Evolutionary conservation across 306 rosid species (phyloP), one percentile per base, ranked within the genome.

Genomic region (Inga laurina): DNA sequence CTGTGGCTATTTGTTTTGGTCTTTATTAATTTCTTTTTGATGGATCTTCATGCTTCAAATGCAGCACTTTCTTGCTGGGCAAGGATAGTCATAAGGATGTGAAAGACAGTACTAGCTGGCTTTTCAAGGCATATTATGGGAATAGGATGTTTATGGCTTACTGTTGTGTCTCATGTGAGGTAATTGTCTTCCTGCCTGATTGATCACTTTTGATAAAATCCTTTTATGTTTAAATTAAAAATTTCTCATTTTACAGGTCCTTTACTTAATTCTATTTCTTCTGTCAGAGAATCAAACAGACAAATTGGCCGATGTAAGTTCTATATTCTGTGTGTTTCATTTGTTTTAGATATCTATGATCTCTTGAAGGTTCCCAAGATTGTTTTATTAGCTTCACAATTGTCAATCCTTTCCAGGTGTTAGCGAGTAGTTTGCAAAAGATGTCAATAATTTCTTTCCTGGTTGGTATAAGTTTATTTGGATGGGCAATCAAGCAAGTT

Each of bases 31-130:
- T 72, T 83, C 27, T 59, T 64, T 56, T 10, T 73, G 76, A 72
- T 80, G 82, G 65, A 18, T 77, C 82, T 79, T 86, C 82, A 35
- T 68, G 49, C 71, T 57, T 76, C 75, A 18, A 82, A 84, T 77
- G 89, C 92, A 96, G 99, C 86, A 96, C 99, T 84, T 96, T 94
- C 92, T 90, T 96, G 84, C 46, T 72, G 32, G 99, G 99, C 84
- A 96, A 96, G 87, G 91, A 85, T 80, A 96, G 98, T 87, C 99
- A 96, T 87, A 96, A 96, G 87, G 99, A 96, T 77, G 98, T 96
- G 62, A 96, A 96, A 82, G 99, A 96, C 92, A 96, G 99, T 87
- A 90, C 91, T 84, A 96, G 52, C 83, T 92, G 98, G 98, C 97
- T 96, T 87, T 94, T 96, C 77, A 94, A 66, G 93, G 85, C 88